Conservation (phyloP, 441 rosid species). For the Bocquillonia castaneifolia region DNA sequence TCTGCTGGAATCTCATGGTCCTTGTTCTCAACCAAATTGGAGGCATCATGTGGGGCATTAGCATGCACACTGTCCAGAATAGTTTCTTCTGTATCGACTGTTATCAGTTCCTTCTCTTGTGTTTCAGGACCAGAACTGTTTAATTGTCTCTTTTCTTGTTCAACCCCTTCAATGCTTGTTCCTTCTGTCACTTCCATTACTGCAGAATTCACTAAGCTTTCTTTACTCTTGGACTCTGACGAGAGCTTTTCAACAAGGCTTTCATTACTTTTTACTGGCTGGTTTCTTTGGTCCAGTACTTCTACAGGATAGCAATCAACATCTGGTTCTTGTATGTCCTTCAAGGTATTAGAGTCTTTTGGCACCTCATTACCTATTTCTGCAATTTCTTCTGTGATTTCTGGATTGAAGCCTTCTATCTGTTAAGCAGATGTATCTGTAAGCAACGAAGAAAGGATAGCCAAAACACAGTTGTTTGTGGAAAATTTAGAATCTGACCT, state of each 20-base stretch:
- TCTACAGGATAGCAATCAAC: constrained; percentile 9
- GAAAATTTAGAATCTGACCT: constrained; percentile 25
- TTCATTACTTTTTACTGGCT: constrained; percentile 17
- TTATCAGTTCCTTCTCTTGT: constrained; percentile 21
- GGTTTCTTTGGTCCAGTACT: constrained; percentile 15
- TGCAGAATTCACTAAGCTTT: constrained; percentile 16
- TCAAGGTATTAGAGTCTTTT: constrained; percentile 10
- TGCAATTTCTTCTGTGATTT: constrained; percentile 22
- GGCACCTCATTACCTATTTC: constrained; percentile 20
- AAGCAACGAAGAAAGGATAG: not conserved
- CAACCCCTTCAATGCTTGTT: constrained; percentile 15
- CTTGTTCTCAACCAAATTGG: constrained; percentile 16
- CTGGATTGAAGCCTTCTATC: constrained; percentile 23
- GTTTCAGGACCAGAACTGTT: constrained; percentile 17
- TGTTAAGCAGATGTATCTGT: constrained; percentile 19
- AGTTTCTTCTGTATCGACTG: constrained; percentile 13
- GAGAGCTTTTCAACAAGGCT: constrained; percentile 12
- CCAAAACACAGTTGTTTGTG: not conserved
- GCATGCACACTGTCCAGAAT: constrained; percentile 4
- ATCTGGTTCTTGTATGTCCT: constrained; percentile 22
- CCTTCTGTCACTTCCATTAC: constrained; percentile 20
- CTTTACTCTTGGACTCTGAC: constrained; percentile 19
- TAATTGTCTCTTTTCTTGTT: constrained; percentile 25
- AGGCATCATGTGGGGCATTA: constrained; percentile 17
- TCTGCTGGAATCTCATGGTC: constrained; percentile 14